These are phyloP conservation scores for Gryganskiella cystojenkinii DNA, from an alignment of 192 early-diverging fungal species.

Conservation along the genomic window DNA sequence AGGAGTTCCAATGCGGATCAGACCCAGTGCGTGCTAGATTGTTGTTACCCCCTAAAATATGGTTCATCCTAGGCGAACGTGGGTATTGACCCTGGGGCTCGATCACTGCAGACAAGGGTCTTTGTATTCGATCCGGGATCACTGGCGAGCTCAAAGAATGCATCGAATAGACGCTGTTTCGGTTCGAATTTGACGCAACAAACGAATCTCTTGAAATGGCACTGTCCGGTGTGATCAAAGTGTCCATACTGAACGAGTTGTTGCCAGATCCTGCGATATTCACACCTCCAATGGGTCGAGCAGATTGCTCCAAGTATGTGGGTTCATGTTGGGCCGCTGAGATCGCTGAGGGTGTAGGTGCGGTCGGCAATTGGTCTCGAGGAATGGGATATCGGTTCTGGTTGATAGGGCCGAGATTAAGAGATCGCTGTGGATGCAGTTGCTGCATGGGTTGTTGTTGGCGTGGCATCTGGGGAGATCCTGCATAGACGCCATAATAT, in stretches of 20 bases:
- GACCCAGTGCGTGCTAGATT: not conserved
- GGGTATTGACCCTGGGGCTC: not conserved
- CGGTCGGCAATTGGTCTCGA: constrained; percentile 38
- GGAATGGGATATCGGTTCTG: constrained; percentile 11
- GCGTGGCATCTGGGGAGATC: not conserved
- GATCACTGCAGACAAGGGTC: not conserved
- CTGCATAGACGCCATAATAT: constrained; percentile 14
- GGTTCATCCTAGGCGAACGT: not conserved
- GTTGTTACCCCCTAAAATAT: not conserved
- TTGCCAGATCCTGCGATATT: not conserved
- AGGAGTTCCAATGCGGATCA: constrained; percentile 10
- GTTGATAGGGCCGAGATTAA: constrained; percentile 14
- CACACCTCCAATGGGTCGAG: not conserved
- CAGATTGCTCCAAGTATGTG: constrained; percentile 7
- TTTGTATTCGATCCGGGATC: constrained; percentile 1
- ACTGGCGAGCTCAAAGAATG: constrained; percentile 10
- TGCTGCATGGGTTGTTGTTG: constrained; percentile 22
- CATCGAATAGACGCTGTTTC: constrained; percentile 7
- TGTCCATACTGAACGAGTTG: not conserved
- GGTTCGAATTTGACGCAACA: not conserved
- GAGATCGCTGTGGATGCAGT: constrained; percentile 16
- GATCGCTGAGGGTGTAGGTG: constrained; percentile 21
- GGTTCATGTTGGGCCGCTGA: constrained; percentile 26
- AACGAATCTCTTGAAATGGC: not conserved
- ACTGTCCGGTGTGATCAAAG: not conserved